Base-by-base conservation (phyloP, 768 basidiomycete genomes). In the Agaricus subrufescens region DNA sequence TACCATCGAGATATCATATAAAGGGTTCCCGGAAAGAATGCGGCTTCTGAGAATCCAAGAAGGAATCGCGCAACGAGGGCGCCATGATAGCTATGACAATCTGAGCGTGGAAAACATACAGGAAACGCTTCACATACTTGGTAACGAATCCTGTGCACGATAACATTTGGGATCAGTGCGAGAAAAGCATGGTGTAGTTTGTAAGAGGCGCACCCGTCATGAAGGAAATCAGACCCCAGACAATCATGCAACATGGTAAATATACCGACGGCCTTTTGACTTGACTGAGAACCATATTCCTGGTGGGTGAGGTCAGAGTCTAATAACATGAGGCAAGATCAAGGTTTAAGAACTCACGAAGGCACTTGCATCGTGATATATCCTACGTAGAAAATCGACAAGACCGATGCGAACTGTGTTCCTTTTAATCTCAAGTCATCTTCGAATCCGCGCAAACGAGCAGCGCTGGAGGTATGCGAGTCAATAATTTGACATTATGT, bases 341-440 rank as follows among this genome's bases (percentile, higher is more conserved):
- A 34, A 50, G 26, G 9, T 9, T 42, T 42, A 1, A 14, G 15
- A 31, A 45, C 61, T 64, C 61, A 86, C 84, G 84, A 87, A 34
- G 86, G 86, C 19, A 88, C 74, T 65, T 88, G 87, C 86, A 87
- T 86, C 29, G 85, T 63, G 55, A 83, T 79, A 59, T 87, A 87
- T 12, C 86, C 87, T 27, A 86, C 74, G 60, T 86, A 87, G 47
- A 87, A 75, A 48, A 83, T 77, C 43, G 82, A 80, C 37, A 88
- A 64, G 10, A 87, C 65, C 3, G 82, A 80, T 5, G 79, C 76
- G 63, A 87, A 89, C 61, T 88, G 74, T 12, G 76, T 69, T 38
- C 81, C 84, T 45, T 75, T 69, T 26, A 88, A 67, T 44, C 78
- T 65, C 38, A 88, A 73, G 63, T 88, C 86, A 19, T 70, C 65